These are phyloP conservation scores for Penicillium roqueforti DNA, from an alignment of 495 filamentous ascomycete genomes.

Conservation along the genomic window DNA sequence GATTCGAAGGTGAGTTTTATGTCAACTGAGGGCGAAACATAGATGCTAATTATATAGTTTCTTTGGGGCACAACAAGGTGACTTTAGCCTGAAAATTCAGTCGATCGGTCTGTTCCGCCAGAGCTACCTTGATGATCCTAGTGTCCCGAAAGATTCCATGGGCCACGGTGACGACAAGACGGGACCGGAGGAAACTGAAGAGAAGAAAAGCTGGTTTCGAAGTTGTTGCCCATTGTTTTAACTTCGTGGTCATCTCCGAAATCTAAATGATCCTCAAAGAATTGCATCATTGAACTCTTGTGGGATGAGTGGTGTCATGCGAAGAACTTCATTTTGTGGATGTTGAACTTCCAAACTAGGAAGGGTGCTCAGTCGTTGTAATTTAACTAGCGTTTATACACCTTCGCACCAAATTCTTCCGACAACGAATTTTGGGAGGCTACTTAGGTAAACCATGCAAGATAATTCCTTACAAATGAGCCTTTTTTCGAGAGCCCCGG, in stretches of 20 bases:
- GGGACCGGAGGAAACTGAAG: not conserved
- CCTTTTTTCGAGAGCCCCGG: too few relatives aligned
- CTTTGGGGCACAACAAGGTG: slow-evolving; percentile 69
- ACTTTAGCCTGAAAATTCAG: slow-evolving; percentile 55
- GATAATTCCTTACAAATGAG: too few relatives aligned
- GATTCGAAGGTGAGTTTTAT: slow-evolving; percentile 63
- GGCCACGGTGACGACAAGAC: not conserved
- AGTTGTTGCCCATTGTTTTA: not conserved
- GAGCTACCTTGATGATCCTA: slow-evolving; percentile 17
- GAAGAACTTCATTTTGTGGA: too few relatives aligned
- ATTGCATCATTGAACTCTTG: not conserved
- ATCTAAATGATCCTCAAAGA: not conserved
- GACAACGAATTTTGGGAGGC: too few relatives aligned
- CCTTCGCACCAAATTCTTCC: too few relatives aligned
- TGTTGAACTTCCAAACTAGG: too few relatives aligned
- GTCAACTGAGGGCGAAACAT: not conserved
- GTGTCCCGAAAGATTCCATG: not conserved
- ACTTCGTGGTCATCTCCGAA: not conserved
- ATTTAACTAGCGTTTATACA: too few relatives aligned
- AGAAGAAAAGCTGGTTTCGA: not conserved
- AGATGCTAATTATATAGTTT: slow-evolving; percentile 47
- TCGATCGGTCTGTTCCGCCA: slow-evolving; percentile 46
- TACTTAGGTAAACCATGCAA: too few relatives aligned
- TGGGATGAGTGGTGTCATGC: too few relatives aligned
- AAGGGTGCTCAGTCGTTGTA: too few relatives aligned